A percentile compares a stretch with the other conserved stretches of the same genome.
Conservation (phyloP, 148 eudicot species). For the Arctostaphylos glauca region DNA sequence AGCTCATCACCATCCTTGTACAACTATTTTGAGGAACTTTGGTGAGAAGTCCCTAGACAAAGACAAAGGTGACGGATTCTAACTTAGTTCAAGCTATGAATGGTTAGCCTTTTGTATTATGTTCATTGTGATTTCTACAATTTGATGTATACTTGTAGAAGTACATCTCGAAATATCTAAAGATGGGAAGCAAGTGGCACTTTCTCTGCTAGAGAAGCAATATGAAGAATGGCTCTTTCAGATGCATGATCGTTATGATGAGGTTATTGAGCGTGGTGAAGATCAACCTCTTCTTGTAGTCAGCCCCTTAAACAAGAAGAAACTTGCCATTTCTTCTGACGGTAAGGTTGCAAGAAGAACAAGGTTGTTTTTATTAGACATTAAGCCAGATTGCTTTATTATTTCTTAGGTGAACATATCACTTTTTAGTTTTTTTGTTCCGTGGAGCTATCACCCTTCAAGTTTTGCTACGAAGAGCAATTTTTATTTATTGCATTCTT, state of each 20-base stretch:
- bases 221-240: constrained; percentile 61
- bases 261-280: constrained; percentile 48
- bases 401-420: not conserved
- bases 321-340: constrained; percentile 45
- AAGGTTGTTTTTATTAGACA: not conserved
- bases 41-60: constrained; percentile 36
- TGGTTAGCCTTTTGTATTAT: not conserved
- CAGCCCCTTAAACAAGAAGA: constrained; percentile 37
- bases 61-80: constrained; percentile 33
- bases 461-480: not conserved
- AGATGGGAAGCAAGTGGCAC: constrained; percentile 44
- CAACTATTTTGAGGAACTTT: constrained; percentile 63
- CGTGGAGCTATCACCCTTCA: not conserved
- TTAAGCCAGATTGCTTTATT: not conserved
- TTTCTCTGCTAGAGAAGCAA: constrained; percentile 47
- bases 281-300: constrained; percentile 50
- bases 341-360: constrained; percentile 29
- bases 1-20: constrained; percentile 55
- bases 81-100: not conserved
- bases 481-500: constrained; percentile 6
- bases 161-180: constrained; percentile 33
- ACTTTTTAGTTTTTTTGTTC: not conserved
- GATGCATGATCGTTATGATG: constrained; percentile 66
- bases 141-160: constrained; percentile 25
- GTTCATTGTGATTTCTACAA: not conserved